phyloP scores from a whole-genome alignment of 306 rosid genomes.

The Chamaecrista fasciculata region DNA sequence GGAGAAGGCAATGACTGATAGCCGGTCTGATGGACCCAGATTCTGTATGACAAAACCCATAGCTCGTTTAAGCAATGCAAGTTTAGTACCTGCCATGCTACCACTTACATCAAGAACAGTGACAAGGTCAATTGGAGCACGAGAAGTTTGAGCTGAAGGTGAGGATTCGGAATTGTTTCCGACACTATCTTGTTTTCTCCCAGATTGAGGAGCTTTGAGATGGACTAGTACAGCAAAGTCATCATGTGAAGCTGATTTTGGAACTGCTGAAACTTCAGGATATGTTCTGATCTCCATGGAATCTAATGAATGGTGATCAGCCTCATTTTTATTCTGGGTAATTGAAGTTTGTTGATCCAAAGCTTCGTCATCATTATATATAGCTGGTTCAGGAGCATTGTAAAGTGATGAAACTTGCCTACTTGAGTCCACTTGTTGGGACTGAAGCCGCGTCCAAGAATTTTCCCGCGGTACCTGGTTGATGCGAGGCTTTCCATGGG shows the following conservation, averaged over 20 bases:
- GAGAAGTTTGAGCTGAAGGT: conserved; percentile 41
- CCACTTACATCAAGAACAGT: conserved; percentile 97
- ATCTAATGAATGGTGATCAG: conserved; percentile 32
- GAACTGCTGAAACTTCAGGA: conserved; percentile 79
- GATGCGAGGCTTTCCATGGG: conserved; percentile 44
- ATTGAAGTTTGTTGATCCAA: conserved; percentile 54
- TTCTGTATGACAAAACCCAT: conserved; percentile 98
- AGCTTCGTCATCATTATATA: conserved; percentile 79
- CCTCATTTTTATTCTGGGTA: conserved; percentile 35
- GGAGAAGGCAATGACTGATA: conserved; percentile 88
- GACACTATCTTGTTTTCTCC: conserved; percentile 29
- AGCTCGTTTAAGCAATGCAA: conserved; percentile 88
- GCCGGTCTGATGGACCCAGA: conserved; percentile 86
- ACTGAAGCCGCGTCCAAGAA: conserved; percentile 61
- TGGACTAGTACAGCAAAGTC: conserved; percentile 70
- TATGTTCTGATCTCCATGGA: conserved; percentile 64
- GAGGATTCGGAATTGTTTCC: conserved; percentile 28
- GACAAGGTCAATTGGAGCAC: conserved; percentile 87
- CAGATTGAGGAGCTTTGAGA: conserved; percentile 76
- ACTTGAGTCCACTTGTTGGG: conserved; percentile 44
- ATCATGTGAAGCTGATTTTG: conserved; percentile 59
- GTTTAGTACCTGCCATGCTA: conserved; percentile 98
- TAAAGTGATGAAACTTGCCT: conserved; percentile 52
- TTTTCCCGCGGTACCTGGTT: conserved; percentile 54
- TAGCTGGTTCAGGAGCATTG: conserved; percentile 60